Evolutionary conservation across 1,139 yeast species (phyloP), one percentile per base, ranked within the genome.

Genomic region (Yamadazyma songkhlaensis): DNA sequence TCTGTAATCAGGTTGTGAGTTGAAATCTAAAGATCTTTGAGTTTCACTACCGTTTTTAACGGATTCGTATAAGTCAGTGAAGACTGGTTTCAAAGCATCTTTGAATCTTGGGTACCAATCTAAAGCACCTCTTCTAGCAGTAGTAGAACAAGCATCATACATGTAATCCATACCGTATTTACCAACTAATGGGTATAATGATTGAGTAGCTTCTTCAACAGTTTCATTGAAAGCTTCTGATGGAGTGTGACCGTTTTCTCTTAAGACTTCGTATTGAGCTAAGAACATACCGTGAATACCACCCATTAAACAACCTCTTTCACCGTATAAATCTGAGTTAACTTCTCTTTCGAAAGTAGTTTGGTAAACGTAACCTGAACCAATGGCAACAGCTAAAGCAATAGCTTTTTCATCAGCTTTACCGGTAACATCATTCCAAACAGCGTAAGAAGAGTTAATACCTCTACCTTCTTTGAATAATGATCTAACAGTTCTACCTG

Each of bases 231-330:
- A 92, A 60, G 98, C 98, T 80, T 92, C 98, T 49, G 97, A 88
- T 76, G 98, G 98, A 54, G 97, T 79, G 84, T 92, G 98, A 53
- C 98, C 98, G 66, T 94, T 89, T 79, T 90, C 97, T 79, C 98
- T 90, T 70, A 92, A 84, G 50, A 92, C 98, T 74, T 92, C 98
- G 81, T 92, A 92, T 79, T 92, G 98, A 57, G 98, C 98, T 63
- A 92, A 81, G 90, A 92, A 92, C 97, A 92, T 92, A 79, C 98
- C 98, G 80, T 92, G 98, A 79, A 92, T 90, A 81, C 98, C 98
- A 68, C 98, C 98, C 98, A 92, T 92, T 60, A 92, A 81, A 77
- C 97, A 90, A 65, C 98, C 98, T 81, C 98, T 89, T 81, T 92
- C 98, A 77, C 98, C 98, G 77, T 92, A 92, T 67, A 92, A 81